Conservation (phyloP, 2,329 filamentous ascomycete species). For the Emergomyces pasteurianus region DNA sequence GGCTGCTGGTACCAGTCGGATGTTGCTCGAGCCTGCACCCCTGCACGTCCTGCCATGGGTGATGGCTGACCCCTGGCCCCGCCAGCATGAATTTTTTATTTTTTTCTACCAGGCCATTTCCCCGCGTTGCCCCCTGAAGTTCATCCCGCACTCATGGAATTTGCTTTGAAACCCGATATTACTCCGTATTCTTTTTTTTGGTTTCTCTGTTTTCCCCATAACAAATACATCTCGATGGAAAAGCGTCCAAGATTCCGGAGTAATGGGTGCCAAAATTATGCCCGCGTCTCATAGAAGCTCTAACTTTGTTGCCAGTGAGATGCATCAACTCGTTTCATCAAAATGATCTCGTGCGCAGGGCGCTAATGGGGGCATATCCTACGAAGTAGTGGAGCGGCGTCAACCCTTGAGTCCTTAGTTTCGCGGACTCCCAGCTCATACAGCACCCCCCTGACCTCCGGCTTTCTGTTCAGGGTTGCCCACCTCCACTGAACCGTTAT, state of each 20-base stretch:
- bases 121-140: neutral
- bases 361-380: neutral
- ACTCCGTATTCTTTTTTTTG: neutral
- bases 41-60: neutral
- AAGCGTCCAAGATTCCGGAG: too few relatives aligned
- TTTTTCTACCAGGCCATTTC: neutral
- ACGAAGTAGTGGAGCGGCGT: neutral
- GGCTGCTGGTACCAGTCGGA: neutral
- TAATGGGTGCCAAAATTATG: neutral
- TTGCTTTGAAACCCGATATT: neutral
- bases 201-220: neutral
- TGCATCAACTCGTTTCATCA: neutral
- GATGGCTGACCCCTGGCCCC: neutral
- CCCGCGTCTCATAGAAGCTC: neutral
- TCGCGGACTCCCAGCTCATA: neutral
- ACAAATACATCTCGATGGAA: neutral
- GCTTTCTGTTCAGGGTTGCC: neutral
- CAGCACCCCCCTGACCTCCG: neutral
- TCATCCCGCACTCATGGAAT: neutral
- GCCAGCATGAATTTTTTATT: neutral
- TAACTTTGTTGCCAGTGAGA: neutral
- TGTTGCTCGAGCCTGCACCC: neutral
- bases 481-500: neutral
- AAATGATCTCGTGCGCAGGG: neutral
- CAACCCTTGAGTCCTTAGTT: neutral